Conservation (phyloP, 2,329 filamentous ascomycete species). For the Penicillium sumatraense region DNA sequence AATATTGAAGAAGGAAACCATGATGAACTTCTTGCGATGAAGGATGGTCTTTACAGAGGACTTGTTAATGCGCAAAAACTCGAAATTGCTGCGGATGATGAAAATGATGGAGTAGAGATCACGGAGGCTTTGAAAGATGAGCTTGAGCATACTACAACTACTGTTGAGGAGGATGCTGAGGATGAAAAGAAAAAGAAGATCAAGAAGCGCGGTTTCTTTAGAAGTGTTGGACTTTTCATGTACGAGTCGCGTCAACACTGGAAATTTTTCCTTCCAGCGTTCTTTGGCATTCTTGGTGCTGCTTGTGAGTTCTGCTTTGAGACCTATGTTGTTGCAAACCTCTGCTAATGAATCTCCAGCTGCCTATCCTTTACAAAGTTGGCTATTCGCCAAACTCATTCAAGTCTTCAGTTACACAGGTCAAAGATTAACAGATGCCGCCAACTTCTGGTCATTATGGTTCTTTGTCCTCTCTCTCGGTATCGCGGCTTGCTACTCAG, state of each 20-base stretch:
- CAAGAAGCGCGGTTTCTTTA: constrained; percentile 6
- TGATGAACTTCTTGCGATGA: constrained; percentile 66
- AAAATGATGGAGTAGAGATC: constrained; percentile 9
- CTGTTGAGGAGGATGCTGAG: not conserved
- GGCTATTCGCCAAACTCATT: constrained; percentile 6
- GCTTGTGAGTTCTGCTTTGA: not conserved
- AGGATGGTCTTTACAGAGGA: constrained; percentile 66
- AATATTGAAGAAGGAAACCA: constrained; percentile 78
- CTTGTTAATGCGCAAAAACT: constrained; percentile 58
- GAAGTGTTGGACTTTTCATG: constrained; percentile 3
- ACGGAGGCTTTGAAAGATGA: constrained; percentile 4
- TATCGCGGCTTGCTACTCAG: constrained; percentile 40
- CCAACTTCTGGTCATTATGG: constrained; percentile 38
- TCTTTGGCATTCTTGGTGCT: constrained; percentile 3
- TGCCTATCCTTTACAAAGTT: constrained; percentile 7
- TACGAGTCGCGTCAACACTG: constrained; percentile 5
- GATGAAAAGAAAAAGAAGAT: not conserved
- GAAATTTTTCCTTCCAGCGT: not conserved
- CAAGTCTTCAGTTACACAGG: constrained; percentile 3
- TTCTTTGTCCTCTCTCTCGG: constrained; percentile 50
- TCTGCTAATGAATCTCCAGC: no score
- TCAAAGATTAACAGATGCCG: not conserved
- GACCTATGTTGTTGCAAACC: no score
- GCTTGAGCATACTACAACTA: not conserved
- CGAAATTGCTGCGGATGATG: constrained; percentile 13